Conservation (phyloP, 2,329 filamentous ascomycete genomes). For the Aphanoascus verrucosus region DNA sequence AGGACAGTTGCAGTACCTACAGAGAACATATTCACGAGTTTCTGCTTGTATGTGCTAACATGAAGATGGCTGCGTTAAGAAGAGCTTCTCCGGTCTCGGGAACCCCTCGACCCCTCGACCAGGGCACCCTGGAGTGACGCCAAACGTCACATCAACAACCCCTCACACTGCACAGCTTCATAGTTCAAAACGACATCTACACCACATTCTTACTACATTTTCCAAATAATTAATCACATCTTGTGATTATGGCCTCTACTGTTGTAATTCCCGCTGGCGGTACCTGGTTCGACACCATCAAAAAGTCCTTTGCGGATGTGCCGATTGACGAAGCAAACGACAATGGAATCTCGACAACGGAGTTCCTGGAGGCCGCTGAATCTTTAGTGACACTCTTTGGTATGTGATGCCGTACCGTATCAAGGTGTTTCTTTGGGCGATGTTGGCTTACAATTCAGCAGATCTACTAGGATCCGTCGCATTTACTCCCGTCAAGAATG, state of each 20-base stretch:
- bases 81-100: too few relatives aligned
- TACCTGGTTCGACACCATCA: constrained; percentile 79
- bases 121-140: neutral
- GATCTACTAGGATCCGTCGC: constrained; percentile 57
- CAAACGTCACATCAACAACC: neutral
- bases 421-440: too few relatives aligned
- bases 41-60: too few relatives aligned
- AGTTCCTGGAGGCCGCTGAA: constrained; percentile 88
- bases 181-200: too few relatives aligned
- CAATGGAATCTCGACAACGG: constrained; percentile 67
- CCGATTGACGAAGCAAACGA: constrained; percentile 61
- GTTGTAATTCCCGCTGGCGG: constrained; percentile 49
- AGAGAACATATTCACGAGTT: too few relatives aligned
- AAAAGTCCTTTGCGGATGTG: constrained; percentile 74
- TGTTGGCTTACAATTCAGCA: constrained; percentile 19
- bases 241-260: constrained; percentile 40
- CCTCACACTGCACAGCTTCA: neutral
- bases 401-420: constrained; percentile 40
- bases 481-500: constrained; percentile 82
- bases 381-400: constrained; percentile 78
- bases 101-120: too few relatives aligned
- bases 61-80: too few relatives aligned
- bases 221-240: too few relatives aligned
- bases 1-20: too few relatives aligned
- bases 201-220: too few relatives aligned